These are phyloP conservation scores for Paraleonurus japonicus DNA, from an alignment of 257 asterid genomes.

Conservation along the genomic window DNA sequence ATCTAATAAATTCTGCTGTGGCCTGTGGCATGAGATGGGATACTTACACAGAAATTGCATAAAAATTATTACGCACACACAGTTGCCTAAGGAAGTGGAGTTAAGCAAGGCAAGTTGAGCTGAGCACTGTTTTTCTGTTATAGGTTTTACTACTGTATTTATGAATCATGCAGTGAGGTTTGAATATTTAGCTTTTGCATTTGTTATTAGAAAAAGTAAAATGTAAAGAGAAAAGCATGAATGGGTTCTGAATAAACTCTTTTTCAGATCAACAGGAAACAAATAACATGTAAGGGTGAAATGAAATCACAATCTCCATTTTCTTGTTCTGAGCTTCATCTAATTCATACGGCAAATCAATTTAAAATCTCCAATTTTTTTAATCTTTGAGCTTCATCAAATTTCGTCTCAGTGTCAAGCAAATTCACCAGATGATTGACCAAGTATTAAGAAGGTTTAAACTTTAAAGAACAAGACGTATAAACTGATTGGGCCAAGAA, in stretches of 20 bases:
- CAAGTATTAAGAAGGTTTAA: background rate
- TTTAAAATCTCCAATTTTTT: background rate
- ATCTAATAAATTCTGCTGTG: background rate
- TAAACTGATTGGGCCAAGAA: background rate
- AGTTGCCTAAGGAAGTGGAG: background rate
- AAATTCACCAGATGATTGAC: slow-evolving; percentile 22
- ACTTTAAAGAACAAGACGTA: slow-evolving; percentile 34
- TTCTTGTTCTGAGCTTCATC: too few species aligned
- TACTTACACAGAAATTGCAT: background rate
- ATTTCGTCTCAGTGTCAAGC: background rate
- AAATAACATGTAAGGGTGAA: background rate
- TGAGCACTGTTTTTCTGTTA: background rate
- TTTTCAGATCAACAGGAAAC: background rate
- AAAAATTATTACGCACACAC: background rate
- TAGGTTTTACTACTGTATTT: background rate
- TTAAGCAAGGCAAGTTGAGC: background rate
- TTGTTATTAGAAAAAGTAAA: background rate
- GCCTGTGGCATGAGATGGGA: background rate
- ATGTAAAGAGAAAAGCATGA: background rate
- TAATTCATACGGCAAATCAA: too few species aligned
- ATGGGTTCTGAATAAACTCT: background rate
- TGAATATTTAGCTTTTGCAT: background rate
- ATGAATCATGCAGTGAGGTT: background rate
- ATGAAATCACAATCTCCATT: background rate
- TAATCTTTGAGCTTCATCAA: background rate